A percentile compares a stretch with the other conserved stretches of the same genome.
Conservation (phyloP, 169 alveolate genomes). For the Amoebophrya sp. region DNA sequence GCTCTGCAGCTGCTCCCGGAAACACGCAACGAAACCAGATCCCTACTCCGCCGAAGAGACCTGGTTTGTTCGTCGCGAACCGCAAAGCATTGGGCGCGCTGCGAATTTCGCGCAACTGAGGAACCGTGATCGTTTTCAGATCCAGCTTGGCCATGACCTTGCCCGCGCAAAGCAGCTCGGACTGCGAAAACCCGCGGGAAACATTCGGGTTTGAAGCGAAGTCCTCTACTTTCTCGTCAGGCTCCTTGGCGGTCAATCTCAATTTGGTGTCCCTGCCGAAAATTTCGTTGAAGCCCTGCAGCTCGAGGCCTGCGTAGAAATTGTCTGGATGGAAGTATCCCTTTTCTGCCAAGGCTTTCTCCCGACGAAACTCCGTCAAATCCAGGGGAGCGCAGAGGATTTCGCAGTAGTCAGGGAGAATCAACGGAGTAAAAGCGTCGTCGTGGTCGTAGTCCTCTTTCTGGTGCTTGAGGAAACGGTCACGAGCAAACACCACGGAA, state of each 20-base stretch:
- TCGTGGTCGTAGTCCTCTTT: not conserved
- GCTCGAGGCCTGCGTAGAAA: not conserved
- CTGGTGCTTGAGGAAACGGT: conserved; percentile 48
- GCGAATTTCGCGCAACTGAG: no score
- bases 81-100: no score
- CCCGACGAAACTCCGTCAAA: not conserved
- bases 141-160: no score
- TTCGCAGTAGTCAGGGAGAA: not conserved
- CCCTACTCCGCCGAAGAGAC: not conserved
- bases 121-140: not conserved
- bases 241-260: no score
- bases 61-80: no score
- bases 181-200: no score
- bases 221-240: no score
- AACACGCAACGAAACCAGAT: not conserved
- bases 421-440: no score
- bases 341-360: no score
- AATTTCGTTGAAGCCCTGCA: not conserved
- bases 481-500: conserved; percentile 62
- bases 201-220: no score
- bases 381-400: not conserved
- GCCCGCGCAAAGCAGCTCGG: no score
- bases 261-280: no score
- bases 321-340: not conserved
- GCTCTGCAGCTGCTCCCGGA: not conserved